A percentile compares a stretch with the other conserved stretches of the same genome.
These are phyloP conservation scores for Tieghemostelium lacteum DNA, from an alignment of 78 protist species.

Conservation along the genomic window DNA sequence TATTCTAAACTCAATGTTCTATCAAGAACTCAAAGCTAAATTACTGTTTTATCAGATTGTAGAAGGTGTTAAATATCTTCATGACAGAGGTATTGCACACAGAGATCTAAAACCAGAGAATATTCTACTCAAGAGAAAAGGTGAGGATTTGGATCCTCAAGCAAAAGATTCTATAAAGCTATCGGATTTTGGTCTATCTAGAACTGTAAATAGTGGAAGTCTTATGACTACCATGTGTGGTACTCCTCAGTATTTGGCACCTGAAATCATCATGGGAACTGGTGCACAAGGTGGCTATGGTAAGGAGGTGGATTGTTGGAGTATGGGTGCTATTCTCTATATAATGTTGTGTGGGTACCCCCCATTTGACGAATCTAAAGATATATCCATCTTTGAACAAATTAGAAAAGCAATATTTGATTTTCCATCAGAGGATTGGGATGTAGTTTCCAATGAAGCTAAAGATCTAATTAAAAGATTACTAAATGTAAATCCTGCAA, in stretches of 20 bases:
- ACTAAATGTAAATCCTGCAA: conserved; percentile 48
- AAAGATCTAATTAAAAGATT: conserved; percentile 76
- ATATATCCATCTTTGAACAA: conserved; percentile 65
- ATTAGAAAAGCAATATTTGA: conserved; percentile 55
- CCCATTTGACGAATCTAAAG: conserved; percentile 67
- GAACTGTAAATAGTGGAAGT: conserved; percentile 23
- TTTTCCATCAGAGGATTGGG: conserved; percentile 59
- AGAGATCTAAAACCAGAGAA: conserved; percentile 84
- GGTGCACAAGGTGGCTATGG: conserved; percentile 67
- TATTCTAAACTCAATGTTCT: conserved; percentile 25
- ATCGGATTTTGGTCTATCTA: conserved; percentile 46
- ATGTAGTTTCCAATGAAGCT: conserved; percentile 37
- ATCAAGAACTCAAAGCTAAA: conserved; percentile 59
- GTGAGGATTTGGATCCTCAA: background rate
- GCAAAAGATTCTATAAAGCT: conserved; percentile 28
- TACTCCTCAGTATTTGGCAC: conserved; percentile 78
- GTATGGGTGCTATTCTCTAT: conserved; percentile 83
- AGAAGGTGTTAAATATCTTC: conserved; percentile 77
- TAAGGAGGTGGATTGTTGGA: conserved; percentile 80
- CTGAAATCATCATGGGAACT: conserved; percentile 30
- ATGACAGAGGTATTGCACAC: conserved; percentile 78
- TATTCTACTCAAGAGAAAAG: conserved; percentile 31
- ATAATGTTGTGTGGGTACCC: conserved; percentile 76
- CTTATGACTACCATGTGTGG: conserved; percentile 80
- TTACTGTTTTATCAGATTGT: conserved; percentile 66